Evolutionary conservation across 257 asterid genomes (phyloP), one percentile per base, ranked within the genome.

Genomic region (Solanum pinnatisectum): DNA sequence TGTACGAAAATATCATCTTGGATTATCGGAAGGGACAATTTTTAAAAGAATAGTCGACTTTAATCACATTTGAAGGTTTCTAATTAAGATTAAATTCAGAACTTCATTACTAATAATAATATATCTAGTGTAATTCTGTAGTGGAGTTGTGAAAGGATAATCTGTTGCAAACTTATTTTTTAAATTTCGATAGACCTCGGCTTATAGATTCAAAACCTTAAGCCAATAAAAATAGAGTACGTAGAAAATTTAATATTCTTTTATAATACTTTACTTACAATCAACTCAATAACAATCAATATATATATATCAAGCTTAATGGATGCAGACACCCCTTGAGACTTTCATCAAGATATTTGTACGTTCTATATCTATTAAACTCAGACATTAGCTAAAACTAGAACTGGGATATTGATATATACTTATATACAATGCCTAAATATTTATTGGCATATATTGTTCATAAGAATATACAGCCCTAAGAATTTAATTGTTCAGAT

Each of bases 131-230:
- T 65, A n/a, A 65, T 25, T 1, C 2, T 2, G 5, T 11, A 63
- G 3, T 59, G 25, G 4, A 22, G 9, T 2, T 60, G 11, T 0
- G 1, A 23, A 4, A 60, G 14, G 6, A 60, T 9, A 9, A 60
- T 9, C 0, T 9, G 70, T 22, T 0, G 70, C 27, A 22, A 4
- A 1, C 25, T 56, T 56, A 9, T 10, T 60, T 60, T 60, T 23
- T 9, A 11, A 60, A 22, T 9, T 60, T 60, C 5, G 5, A 23
- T 60, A 60, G 6, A 60, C 14, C 14, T 23, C 30, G 3, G 5
- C 70, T 60, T 11, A 32, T 27, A 36, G 1, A 11, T 36, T 74
- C 32, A 72, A 72, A 22, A 32, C 14, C 37, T 35, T 73, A 20
- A 73, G 10, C 27, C 81, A 18, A 18, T 35, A 73, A 73, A 35